Evolutionary conservation across 192 early-diverging fungal species (phyloP).

Genomic region (Backusella sp.): DNA sequence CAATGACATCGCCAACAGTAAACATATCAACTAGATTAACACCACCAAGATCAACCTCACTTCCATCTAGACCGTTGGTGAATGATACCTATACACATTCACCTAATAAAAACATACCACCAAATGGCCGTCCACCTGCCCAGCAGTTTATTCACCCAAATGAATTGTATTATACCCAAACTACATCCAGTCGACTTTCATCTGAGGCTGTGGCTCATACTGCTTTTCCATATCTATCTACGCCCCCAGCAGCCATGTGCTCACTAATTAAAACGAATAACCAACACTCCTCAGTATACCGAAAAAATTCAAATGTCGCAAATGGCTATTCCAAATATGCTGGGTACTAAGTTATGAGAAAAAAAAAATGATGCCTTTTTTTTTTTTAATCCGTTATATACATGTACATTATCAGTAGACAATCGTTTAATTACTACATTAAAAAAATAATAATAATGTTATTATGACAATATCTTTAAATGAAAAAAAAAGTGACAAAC

Average conservation of each 20-base stretch:
- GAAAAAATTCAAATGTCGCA: background rate
- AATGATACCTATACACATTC: background rate
- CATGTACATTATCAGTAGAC: background rate
- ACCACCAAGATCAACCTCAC: background rate
- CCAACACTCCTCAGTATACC: background rate
- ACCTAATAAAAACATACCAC: background rate
- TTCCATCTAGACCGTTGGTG: background rate
- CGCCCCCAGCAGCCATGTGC: background rate
- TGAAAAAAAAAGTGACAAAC: background rate
- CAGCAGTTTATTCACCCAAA: constrained; percentile 3
- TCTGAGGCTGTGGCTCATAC: constrained; percentile 1
- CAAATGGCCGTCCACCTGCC: background rate
- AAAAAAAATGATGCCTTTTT: background rate
- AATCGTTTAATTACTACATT: background rate
- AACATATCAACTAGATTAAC: background rate
- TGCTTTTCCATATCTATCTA: background rate
- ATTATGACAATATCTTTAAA: background rate
- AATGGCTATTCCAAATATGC: background rate
- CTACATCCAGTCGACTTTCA: constrained; percentile 1
- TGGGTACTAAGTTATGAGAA: background rate
- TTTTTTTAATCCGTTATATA: background rate
- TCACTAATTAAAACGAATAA: background rate
- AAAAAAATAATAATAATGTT: background rate
- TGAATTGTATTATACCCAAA: constrained; percentile 8
- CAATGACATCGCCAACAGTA: background rate